Evolutionary conservation across 306 rosid genomes (phyloP), one percentile per base, ranked within the genome.

Genomic region (Lathyrus tuberosus): DNA sequence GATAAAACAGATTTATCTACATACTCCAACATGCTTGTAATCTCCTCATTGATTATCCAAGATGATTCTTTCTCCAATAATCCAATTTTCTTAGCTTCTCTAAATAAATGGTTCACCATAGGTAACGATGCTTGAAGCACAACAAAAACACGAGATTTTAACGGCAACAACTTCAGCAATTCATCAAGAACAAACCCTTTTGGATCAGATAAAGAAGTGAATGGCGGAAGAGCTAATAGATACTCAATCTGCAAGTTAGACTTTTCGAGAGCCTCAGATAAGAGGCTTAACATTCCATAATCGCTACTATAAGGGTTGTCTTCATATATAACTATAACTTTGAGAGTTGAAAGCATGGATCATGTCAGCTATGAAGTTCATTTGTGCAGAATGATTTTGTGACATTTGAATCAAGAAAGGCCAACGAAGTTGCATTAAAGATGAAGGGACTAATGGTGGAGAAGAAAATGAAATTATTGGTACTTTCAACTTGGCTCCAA

Each of bases 351-450:
- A 73, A 0, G 30, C 26, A 1, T 72, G 64, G 22, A 84, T 48
- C n/a, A 78, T 77, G 17, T 82, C 85, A 48, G 87, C 83, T 46
- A 84, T 78, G 80, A 88, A 87, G 62, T 84, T 70, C 71, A 75
- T 75, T 16, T 84, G 80, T 62, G 71, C 68, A 53, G 65, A 44
- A 3, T 16, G 61, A 31, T 80, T 10, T n/a, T 79, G 75, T 3
- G 84, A 73, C 79, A 87, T 73, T 72, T 75, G 82, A 65, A 87
- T 80, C 75, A 87, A 66, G 59, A 79, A 87, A 61, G 92, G 92
- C 85, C 87, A 87, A n/a, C 74, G 84, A 38, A 44, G 60, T 38
- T 61, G 77, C 75, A 66, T 41, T 35, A 51, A 53, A 47, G 84
- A 83, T 60, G 82, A 83, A 10, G 81, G 38, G 42, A 18, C 62